Evolutionary conservation across 495 filamentous ascomycete genomes (phyloP), one percentile per base, ranked within the genome.

Genomic region (Haplographium delicatum): DNA sequence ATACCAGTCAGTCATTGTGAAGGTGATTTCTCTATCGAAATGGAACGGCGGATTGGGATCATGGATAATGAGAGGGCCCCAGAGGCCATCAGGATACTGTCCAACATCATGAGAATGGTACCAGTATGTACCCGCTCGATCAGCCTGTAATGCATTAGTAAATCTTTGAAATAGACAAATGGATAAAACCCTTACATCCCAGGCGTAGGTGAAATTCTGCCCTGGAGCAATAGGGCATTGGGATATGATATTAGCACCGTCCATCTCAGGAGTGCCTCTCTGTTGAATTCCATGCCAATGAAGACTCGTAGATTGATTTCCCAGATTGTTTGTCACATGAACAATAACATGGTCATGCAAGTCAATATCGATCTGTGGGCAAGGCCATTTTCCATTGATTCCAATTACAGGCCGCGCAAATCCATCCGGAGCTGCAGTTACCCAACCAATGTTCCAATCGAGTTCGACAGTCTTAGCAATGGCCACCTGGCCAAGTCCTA

Each of bases 221-320:
- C 68, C 68, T 0, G 68, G 64, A 26, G 59, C 56, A 7, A 90
- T 66, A 4, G 82, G 73, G 52, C 88, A 93, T 57, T 91, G 87
- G 3, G 79, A 83, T 13, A 79, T 76, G 43, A 78, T 78, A 2
- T 74, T 70, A 5, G 87, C 72, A 0, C 88, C 88, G 60, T 94
- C 88, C 88, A 91, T 91, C 9, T 74, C 63, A 15, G 71, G 79
- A 5, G 83, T 84, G 20, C 72, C 74, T 58, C 84, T 74, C 62
- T 89, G 85, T 62, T 76, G 87, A 59, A 91, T 72, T 16, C 88
- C 88, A 62, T 94, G 88, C 63, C 83, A 94, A 69, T 94, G 88
- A 4, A 93, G 66, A 27, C 78, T 79, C 2, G 85, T 84, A n/a
- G 70, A 76, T 61, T 89, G 69, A 58, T 91, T 83, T 5, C 78